phyloP scores from a whole-genome alignment of 495 filamentous ascomycete species.

The Astrothelium subdiscretum region DNA sequence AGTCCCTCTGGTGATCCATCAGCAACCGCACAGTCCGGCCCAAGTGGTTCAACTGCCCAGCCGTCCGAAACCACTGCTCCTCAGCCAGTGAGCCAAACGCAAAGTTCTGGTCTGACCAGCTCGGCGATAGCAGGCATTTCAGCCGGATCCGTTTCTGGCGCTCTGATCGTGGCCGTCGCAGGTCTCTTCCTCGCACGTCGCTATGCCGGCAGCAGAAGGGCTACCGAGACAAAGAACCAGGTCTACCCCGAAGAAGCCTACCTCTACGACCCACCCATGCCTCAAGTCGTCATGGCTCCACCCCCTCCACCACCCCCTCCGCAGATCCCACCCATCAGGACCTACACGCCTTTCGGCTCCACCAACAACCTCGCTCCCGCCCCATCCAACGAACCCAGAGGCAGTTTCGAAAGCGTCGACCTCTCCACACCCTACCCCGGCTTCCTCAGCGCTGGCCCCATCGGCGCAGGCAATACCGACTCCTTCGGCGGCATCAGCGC shows the following conservation, averaged over 20 bases:
- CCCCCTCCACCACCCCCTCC: background rate
- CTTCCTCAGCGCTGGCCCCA: background rate
- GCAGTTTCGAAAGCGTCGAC: slow-evolving; percentile 1
- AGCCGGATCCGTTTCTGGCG: background rate
- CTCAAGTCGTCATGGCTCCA: background rate
- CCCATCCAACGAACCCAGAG: background rate
- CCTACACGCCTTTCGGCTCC: background rate
- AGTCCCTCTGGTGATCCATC: background rate
- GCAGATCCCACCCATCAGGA: background rate
- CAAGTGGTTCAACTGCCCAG: background rate
- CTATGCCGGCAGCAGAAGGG: background rate
- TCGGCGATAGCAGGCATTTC: background rate
- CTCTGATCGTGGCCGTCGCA: background rate
- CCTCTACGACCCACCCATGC: slow-evolving; percentile 4
- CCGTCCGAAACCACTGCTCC: background rate
- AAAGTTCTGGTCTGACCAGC: background rate
- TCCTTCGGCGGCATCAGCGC: slow-evolving; percentile 1
- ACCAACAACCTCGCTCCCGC: background rate
- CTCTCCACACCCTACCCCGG: background rate
- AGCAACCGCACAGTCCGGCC: background rate
- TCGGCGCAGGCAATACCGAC: background rate
- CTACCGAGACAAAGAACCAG: background rate
- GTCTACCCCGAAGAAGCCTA: slow-evolving; percentile 6
- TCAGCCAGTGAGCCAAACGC: background rate
- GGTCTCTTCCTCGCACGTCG: background rate